phyloP scores from a whole-genome alignment of 306 rosid species.

The Prunus persica region Prunus_persica_NCBIv2 NC_034011.1:15075501-15076000 shows the following conservation, averaged over 20 bases:
- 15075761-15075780: slow-evolving; percentile 41
- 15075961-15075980: background rate
- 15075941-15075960: background rate
- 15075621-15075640: slow-evolving; percentile 34
- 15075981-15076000: too few species aligned
- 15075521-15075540: too few species aligned
- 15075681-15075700: slow-evolving; percentile 44
- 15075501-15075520: too few species aligned
- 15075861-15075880: slow-evolving; percentile 32
- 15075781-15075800: slow-evolving; percentile 35
- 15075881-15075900: slow-evolving; percentile 46
- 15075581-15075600: slow-evolving; percentile 39
- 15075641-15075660: slow-evolving; percentile 47
- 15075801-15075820: slow-evolving; percentile 43
- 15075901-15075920: slow-evolving; percentile 35
- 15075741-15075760: slow-evolving; percentile 42
- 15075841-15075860: slow-evolving; percentile 38
- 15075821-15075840: slow-evolving; percentile 45
- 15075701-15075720: slow-evolving; percentile 40
- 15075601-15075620: slow-evolving; percentile 47
- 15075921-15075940: background rate
- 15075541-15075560: slow-evolving; percentile 24
- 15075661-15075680: slow-evolving; percentile 47
- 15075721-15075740: slow-evolving; percentile 47
- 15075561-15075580: slow-evolving; percentile 55